Evolutionary conservation across 2,329 filamentous ascomycete genomes (phyloP), one percentile per base, ranked within the genome.

Genomic region (Aspergillus novofumigatus): DNA sequence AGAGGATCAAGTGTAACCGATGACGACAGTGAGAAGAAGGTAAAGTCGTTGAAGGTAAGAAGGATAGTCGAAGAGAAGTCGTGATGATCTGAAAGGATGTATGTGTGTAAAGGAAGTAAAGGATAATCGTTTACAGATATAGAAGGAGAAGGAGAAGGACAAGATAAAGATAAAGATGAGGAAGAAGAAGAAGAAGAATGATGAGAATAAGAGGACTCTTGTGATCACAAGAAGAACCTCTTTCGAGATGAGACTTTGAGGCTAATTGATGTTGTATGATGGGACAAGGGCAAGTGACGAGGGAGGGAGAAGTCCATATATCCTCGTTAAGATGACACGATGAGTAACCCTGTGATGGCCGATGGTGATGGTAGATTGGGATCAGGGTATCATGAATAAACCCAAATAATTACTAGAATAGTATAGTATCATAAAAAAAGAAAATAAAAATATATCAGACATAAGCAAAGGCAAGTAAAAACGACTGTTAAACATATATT

Each of bases 291-390:
- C 52, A 58, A 58, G 55, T 58, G 57, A 61, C 23, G 59, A 56
- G 61, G 62, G 60, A 61, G 61, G 59, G 59, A 38, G 57, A 62
- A 51, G 57, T 56, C 57, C 56, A 62, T 62, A 65, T 57, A 59
- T 59, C 20, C 29, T 14, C 28, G 23, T 49, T 25, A 3, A 25
- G n/a, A 7, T 25, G 47, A 49, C n/a, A 17, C 21, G 44, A 47
- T 47, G 44, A 47, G 44, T 47, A 47, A 47, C 44, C 44, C 10
- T 29, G 28, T 11, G 11, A 32, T 32, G 11, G 42, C 10, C 44
- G 44, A 47, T 25, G 21, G 21, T 25, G 44, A 47, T 25, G 5
- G 21, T 47, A 21, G 23, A 47, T 14, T 35, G 32, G 11, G 23
- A 21, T n/a, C 21, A 29, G 28, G 23, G 3, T 29, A 51, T 38